Percentiles rank a stretch among this genome's conserved stretches.
Evolutionary conservation across 1,284 basidiomycete genomes (phyloP).

Genomic region (Sanguinoderma infundibulare): DNA sequence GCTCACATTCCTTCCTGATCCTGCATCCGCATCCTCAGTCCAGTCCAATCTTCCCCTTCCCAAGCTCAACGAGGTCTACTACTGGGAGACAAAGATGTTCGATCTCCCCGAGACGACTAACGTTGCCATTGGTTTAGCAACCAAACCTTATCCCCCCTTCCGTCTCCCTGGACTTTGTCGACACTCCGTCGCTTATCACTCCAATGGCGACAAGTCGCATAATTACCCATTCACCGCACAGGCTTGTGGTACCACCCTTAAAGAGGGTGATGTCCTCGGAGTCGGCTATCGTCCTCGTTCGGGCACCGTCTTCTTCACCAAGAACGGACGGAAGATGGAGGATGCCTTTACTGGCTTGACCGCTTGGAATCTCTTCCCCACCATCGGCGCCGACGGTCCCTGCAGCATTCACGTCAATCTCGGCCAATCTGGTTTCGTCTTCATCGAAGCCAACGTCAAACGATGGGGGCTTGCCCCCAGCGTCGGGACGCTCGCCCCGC

Average conservation of each 20-base stretch:
- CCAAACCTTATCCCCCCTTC: conserved; percentile 94
- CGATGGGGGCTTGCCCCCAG: conserved; percentile 98
- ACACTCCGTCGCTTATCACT: conserved; percentile 96
- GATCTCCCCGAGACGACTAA: conserved; percentile 87
- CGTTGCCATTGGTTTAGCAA: conserved; percentile 89
- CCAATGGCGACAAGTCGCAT: conserved; percentile 96
- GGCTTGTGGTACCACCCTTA: conserved; percentile 85
- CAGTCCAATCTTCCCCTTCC: conserved; percentile 95
- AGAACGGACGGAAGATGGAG: conserved; percentile 93
- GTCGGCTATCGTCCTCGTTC: conserved; percentile 92
- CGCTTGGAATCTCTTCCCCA: conserved; percentile 92
- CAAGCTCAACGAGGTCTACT: conserved; percentile 96
- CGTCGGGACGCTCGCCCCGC: conserved; percentile 92
- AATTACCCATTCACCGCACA: conserved; percentile 95
- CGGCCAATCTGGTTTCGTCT: conserved; percentile 95
- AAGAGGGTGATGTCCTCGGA: conserved; percentile 94
- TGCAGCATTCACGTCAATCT: conserved; percentile 95
- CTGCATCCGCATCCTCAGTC: conserved; percentile 89
- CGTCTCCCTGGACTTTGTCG: conserved; percentile 88
- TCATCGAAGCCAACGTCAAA: conserved; percentile 98
- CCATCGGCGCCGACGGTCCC: conserved; percentile 91
- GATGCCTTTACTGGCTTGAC: conserved; percentile 91
- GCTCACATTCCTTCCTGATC: conserved; percentile 94
- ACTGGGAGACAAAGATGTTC: conserved; percentile 98
- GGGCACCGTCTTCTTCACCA: conserved; percentile 96